Evolutionary conservation across 2,329 filamentous ascomycete genomes (phyloP).

Genomic region (Ceratocystis colombiana): DNA sequence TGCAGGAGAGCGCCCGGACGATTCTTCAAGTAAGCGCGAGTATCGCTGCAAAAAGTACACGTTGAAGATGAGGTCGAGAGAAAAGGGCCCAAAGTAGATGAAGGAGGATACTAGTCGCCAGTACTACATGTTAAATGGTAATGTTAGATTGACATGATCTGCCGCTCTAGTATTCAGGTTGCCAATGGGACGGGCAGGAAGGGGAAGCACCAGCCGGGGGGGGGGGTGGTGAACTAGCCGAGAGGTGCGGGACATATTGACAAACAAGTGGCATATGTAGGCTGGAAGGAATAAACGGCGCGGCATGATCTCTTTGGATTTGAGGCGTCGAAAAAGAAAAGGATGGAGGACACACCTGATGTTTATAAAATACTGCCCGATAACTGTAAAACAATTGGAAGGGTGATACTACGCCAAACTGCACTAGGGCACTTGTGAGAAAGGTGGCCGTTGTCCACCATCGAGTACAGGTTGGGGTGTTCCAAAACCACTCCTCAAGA

Average conservation of each 20-base stretch:
- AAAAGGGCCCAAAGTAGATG: constrained; percentile 92
- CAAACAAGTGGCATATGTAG: no score
- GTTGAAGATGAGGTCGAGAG: constrained; percentile 89
- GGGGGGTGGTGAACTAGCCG: not conserved
- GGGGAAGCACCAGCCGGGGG: not conserved
- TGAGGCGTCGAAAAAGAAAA: not conserved
- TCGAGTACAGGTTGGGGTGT: constrained; percentile 91
- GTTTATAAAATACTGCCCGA: constrained; percentile 79
- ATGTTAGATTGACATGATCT: constrained; percentile 13
- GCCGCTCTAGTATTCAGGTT: no score
- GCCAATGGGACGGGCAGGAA: not conserved
- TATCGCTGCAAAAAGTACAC: constrained; percentile 98
- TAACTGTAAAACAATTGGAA: constrained; percentile 98
- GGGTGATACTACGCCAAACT: constrained; percentile 83
- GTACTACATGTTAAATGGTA: constrained; percentile 48
- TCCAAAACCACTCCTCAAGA: constrained; percentile 95
- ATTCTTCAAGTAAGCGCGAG: constrained; percentile 87
- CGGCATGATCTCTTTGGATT: not conserved
- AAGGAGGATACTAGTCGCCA: constrained; percentile 96
- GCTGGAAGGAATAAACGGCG: no score
- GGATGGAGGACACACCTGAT: constrained; percentile 54
- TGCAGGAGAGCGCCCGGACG: constrained; percentile 79
- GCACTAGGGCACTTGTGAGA: constrained; percentile 75
- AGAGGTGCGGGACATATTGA: not conserved
- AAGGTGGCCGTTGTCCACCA: constrained; percentile 96